Evolutionary conservation across 495 filamentous ascomycete species (phyloP), one percentile per base, ranked within the genome.

Genomic region (Xanthoparmelia taractica): DNA sequence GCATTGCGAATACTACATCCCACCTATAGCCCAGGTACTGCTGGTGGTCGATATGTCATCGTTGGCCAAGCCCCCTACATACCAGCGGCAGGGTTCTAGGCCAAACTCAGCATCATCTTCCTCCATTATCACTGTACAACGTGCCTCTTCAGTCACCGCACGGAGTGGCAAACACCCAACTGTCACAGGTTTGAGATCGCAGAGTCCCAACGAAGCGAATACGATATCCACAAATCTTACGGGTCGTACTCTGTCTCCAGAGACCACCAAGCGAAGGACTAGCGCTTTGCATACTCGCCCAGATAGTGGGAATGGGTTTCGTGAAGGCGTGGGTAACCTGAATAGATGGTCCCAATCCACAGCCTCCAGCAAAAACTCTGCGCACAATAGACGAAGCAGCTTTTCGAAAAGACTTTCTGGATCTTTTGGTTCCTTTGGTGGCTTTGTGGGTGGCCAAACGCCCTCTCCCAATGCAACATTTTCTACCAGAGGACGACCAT

Each of bases 291-390:
- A 70, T 52, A 63, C 20, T 31, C 64, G 66, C 18, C 62, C 71
- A n/a, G 71, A 76, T 33, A 76, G 73, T 60, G 70, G 72, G 55
- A 75, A 76, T 55, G 79, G 75, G 59, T 73, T 85, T 62, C 80
- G 78, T 68, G 87, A 90, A 69, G 84, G 85, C 6, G 74, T 91
- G 48, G 84, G 83, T 38, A 90, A 85, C 63, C 79, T 91, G 69
- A 91, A 93, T 73, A 85, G 89, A 60, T 93, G 89, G 90, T 92
- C 89, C 34, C 83, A 87, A 34, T 91, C 88, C 6, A 90, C 91
- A 27, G 70, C 81, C 13, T 90, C 87, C 52, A 92, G 87, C 72
- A 83, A 77, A 55, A 74, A 79, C 37, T 87, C 87, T 45, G 74
- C 79, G 17, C 72, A 76, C 56, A 77, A 79, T 62, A 73, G 76